Evolutionary conservation across 768 basidiomycete genomes (phyloP).

Genomic region (Arthromyces matolae): DNA sequence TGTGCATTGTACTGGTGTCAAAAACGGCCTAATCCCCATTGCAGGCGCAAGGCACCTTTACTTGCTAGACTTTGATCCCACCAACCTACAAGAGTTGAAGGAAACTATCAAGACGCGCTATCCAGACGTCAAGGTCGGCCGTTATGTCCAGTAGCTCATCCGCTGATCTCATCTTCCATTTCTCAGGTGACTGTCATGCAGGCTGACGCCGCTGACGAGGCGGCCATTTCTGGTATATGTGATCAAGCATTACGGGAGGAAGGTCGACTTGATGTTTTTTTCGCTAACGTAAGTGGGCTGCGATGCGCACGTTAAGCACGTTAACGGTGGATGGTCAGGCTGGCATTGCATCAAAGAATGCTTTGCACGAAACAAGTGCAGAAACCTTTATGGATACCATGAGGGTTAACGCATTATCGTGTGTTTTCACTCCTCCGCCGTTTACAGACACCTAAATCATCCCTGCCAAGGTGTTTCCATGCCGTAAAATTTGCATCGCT

Average conservation of each 20-base stretch:
- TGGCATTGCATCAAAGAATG: constrained; percentile 47
- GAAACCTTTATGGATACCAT: constrained; percentile 73
- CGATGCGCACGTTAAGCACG: background rate
- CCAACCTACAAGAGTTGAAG: constrained; percentile 69
- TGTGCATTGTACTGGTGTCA: background rate
- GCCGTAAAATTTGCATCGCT: constrained; percentile 83
- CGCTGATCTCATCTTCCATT: background rate
- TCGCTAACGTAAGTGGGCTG: constrained; percentile 73
- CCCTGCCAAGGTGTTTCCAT: constrained; percentile 69
- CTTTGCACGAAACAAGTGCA: constrained; percentile 50
- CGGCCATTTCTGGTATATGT: constrained; percentile 64
- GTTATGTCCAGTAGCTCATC: background rate
- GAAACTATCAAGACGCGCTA: constrained; percentile 62
- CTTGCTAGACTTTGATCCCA: constrained; percentile 63
- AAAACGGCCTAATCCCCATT: background rate
- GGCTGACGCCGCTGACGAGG: constrained; percentile 83
- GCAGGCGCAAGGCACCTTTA: constrained; percentile 77
- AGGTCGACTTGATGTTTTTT: constrained; percentile 89
- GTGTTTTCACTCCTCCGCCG: constrained; percentile 13
- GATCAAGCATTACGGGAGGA: constrained; percentile 73
- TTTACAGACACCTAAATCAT: background rate
- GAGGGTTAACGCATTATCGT: constrained; percentile 70
- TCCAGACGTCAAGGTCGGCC: constrained; percentile 72
- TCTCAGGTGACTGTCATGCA: constrained; percentile 70
- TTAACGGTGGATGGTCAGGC: constrained; percentile 42